Evolutionary conservation across 2,329 filamentous ascomycete genomes (phyloP), one percentile per base, ranked within the genome.

Genomic region (Microcera coccophila): DNA sequence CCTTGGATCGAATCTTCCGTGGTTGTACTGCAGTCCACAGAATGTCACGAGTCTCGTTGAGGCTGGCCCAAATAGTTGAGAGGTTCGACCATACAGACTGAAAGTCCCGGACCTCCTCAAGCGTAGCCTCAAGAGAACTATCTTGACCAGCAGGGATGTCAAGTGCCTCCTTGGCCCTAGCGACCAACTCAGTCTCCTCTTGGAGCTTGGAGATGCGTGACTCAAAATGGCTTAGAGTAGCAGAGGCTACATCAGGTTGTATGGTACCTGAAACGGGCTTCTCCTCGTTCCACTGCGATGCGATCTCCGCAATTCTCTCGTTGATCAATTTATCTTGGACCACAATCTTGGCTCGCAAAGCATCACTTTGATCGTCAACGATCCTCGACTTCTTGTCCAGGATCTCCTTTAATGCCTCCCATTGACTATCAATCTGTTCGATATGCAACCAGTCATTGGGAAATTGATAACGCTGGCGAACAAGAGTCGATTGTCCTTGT

Each of bases 71-170:
- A 49, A 98, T 95, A 5, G 90, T 95, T 18, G 89, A 91, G 38
- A 99, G 73, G 37, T 87, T 91, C 22, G 91, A 87, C 93, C 93
- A 99, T 9, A 99, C 93, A 16, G 91, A 96, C 69, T 95, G 95
- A 72, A 98, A 98, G 66, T 99, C 93, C 49, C 95, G 89, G 3
- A 99, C 90, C 68, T 99, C 93, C 63, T 97, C 91, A 14, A 97
- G 75, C 8, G 96, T 86, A 19, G 85, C 79, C n/a, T 80, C 76
- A 17, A 99, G 79, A n/a, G 85, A 82, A 39, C 85, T 87, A 55
- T 95, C 88, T 1, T 84, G 74, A 41, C 81, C 86, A 3, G 86
- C 78, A 3, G 91, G 87, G 32, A 99, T 78, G 61, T 95, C 90
- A 32, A 99, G 81, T 4, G 93, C 93, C 65, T 99, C 93, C 67